Conservation (phyloP, 108 stramenopile genomes). For the Skeletonema menzelii region DNA sequence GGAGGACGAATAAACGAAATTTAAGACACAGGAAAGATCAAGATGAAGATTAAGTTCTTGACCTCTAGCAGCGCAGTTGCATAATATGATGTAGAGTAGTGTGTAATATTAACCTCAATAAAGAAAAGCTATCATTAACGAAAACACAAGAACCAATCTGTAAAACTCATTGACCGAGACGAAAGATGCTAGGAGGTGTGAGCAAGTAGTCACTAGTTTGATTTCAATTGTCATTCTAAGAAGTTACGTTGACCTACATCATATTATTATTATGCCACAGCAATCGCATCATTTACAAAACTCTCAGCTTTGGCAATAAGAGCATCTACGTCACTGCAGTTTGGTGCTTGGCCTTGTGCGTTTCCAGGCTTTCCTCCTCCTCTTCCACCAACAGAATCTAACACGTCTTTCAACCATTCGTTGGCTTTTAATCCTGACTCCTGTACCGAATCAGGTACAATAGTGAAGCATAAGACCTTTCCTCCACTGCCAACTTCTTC, state of each 20-base stretch:
- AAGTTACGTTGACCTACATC: conserved; percentile 4
- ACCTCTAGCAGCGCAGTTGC: background rate
- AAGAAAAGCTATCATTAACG: background rate
- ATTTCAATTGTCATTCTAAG: background rate
- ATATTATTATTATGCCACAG: conserved; percentile 4
- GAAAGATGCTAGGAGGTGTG: too few relatives aligned
- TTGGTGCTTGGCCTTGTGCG: conserved; percentile 81
- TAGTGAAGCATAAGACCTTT: conserved; percentile 78
- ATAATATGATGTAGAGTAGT: background rate
- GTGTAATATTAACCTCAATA: background rate
- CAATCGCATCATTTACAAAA: conserved; percentile 50
- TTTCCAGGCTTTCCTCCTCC: conserved; percentile 85
- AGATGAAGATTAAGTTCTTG: background rate
- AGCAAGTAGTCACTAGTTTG: background rate
- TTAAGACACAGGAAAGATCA: background rate
- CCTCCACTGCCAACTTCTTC: conserved; percentile 83
- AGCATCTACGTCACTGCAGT: conserved; percentile 66
- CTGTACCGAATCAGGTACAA: conserved; percentile 69
- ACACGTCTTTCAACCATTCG: conserved; percentile 77
- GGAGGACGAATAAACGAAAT: background rate
- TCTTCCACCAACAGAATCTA: conserved; percentile 77
- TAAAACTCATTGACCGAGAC: too few relatives aligned
- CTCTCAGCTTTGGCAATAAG: conserved; percentile 69
- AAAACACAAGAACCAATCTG: background rate
- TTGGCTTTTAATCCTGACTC: conserved; percentile 74